These are phyloP conservation scores for Suillus americanus DNA, from an alignment of 768 basidiomycete species.

Conservation along the genomic window DNA sequence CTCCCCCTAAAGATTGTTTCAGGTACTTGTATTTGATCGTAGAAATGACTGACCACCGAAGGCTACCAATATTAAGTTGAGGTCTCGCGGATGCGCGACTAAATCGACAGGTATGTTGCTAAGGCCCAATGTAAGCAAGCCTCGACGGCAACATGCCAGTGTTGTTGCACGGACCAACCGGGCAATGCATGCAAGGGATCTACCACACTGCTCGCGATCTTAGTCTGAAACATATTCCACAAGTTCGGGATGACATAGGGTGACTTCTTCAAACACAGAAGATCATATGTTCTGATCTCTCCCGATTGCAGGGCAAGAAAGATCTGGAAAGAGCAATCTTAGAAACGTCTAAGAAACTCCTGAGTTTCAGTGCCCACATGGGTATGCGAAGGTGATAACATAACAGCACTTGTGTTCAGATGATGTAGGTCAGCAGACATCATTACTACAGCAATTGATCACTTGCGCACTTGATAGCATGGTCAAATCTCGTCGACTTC, in stretches of 20 bases:
- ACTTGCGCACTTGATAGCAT: conserved; percentile 35
- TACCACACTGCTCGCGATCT: not conserved
- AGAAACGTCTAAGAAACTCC: conserved; percentile 7
- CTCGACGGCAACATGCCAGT: not conserved
- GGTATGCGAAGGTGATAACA: conserved; percentile 65
- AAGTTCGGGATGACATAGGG: conserved; percentile 70
- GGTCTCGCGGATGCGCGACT: conserved; percentile 67
- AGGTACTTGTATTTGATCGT: conserved; percentile 4
- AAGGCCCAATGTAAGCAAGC: conserved; percentile 12
- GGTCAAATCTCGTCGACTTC: conserved; percentile 48
- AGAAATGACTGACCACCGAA: conserved; percentile 56
- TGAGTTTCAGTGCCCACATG: conserved; percentile 51
- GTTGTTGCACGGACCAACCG: not conserved
- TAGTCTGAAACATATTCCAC: conserved; percentile 57
- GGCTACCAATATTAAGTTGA: conserved; percentile 72
- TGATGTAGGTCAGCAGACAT: not conserved
- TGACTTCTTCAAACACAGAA: conserved; percentile 66
- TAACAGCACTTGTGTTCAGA: conserved; percentile 41
- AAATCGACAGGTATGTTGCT: conserved; percentile 59
- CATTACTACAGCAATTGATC: not conserved
- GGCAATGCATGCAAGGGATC: not conserved
- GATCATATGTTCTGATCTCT: conserved; percentile 72
- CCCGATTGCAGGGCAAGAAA: conserved; percentile 54
- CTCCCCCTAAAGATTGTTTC: conserved; percentile 46
- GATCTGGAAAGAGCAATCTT: conserved; percentile 27